These are phyloP conservation scores for Licmophora abbreviata DNA, from an alignment of 108 stramenopile genomes.

Conservation along the genomic window DNA sequence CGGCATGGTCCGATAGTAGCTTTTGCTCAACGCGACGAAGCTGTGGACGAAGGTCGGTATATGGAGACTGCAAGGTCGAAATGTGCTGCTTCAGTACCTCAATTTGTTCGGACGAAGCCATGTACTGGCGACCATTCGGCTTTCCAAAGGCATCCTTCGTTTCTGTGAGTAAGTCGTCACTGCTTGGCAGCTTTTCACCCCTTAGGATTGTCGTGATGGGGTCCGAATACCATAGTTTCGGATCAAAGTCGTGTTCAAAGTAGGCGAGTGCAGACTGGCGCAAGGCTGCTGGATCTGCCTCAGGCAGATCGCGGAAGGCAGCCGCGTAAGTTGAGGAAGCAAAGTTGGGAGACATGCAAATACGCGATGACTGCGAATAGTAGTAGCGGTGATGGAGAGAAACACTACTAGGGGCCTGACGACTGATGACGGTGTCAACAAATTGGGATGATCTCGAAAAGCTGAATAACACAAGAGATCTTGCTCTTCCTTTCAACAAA, in stretches of 20 bases:
- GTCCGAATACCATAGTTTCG: constrained; percentile 54
- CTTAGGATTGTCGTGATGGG: constrained; percentile 51
- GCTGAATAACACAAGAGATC: background rate
- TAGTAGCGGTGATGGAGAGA: background rate
- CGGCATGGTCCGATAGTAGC: constrained; percentile 52
- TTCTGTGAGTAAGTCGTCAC: constrained; percentile 9
- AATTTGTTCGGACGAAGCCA: constrained; percentile 56
- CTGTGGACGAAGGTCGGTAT: constrained; percentile 43
- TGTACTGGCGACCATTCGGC: constrained; percentile 60
- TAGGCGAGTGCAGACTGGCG: constrained; percentile 46
- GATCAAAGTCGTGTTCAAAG: constrained; percentile 53
- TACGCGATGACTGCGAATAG: no score
- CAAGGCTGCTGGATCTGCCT: constrained; percentile 36
- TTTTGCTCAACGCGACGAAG: constrained; percentile 59
- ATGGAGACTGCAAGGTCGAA: constrained; percentile 36
- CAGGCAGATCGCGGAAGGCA: constrained; percentile 56
- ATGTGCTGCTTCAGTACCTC: constrained; percentile 47
- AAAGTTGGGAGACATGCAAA: constrained; percentile 28
- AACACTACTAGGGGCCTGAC: background rate
- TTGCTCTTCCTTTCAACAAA: background rate
- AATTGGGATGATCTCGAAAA: background rate
- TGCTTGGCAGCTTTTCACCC: constrained; percentile 38
- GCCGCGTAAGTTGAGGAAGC: constrained; percentile 58
- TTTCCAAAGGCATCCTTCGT: constrained; percentile 54
- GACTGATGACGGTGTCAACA: background rate